These are phyloP conservation scores for Immersiella caudata DNA, from an alignment of 495 filamentous ascomycete genomes.

Conservation along the genomic window DNA sequence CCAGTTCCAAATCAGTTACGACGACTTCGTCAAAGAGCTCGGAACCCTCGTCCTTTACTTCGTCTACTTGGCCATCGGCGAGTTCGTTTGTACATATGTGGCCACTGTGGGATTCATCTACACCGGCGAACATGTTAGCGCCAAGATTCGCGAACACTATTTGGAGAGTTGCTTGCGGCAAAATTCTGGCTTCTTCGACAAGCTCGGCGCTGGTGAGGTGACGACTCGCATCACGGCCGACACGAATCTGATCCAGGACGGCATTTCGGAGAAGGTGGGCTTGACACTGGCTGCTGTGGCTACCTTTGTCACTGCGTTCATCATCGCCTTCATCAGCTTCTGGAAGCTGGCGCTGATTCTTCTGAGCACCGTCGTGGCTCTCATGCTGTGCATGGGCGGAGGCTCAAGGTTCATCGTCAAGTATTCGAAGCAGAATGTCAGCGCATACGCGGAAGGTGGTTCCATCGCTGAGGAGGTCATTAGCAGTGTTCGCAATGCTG, in stretches of 20 bases:
- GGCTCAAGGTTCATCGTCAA: constrained; percentile 75
- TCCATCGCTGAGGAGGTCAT: constrained; percentile 94
- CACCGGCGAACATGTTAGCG: constrained; percentile 83
- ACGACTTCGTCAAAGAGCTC: constrained; percentile 63
- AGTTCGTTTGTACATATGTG: constrained; percentile 80
- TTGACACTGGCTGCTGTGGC: constrained; percentile 73
- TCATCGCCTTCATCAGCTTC: constrained; percentile 83
- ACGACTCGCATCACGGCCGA: constrained; percentile 91
- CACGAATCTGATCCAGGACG: constrained; percentile 86
- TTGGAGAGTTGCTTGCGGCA: constrained; percentile 81
- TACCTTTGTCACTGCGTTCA: constrained; percentile 84
- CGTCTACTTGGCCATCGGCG: constrained; percentile 83
- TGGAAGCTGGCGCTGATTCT: constrained; percentile 86
- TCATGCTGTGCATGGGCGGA: constrained; percentile 72
- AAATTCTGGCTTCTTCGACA: constrained; percentile 93
- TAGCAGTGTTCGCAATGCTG: constrained; percentile 89
- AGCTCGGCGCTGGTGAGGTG: constrained; percentile 87
- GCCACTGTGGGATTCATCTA: constrained; percentile 91
- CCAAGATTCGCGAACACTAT: constrained; percentile 84
- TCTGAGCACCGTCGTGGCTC: constrained; percentile 72
- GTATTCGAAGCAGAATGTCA: constrained; percentile 74
- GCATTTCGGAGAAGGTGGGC: constrained; percentile 83
- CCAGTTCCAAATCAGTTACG: constrained; percentile 45
- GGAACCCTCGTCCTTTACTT: constrained; percentile 78
- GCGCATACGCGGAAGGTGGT: constrained; percentile 80